Evolutionary conservation across 163 green algal species (phyloP), one percentile per base, ranked within the genome.

Genomic region (Scenedesmus sp.): DNA sequence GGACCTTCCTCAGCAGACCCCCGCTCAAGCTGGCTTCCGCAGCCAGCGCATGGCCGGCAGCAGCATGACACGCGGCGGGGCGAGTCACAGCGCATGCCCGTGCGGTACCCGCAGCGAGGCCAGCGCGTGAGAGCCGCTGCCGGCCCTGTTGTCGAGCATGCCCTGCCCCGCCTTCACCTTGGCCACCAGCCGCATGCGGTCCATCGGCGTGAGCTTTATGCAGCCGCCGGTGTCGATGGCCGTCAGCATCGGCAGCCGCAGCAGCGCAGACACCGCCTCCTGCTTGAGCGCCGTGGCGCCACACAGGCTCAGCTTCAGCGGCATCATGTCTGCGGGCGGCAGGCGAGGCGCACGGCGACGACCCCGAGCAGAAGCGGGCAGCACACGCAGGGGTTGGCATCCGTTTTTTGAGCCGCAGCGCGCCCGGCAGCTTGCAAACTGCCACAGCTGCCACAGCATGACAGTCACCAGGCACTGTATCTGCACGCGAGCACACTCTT

Each of bases 131-230:
- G 87, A 43, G 37, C 53, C 40, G 40, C 30, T 15, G n/a, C 42
- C 87, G 20, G 42, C 61, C 42, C 24, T 72, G 15, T 85, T 91
- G 35, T 94, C 92, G 49, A 95, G 86, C 94, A 95, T 93, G 53
- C 94, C 93, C 44, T 92, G 81, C 15, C 93, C 94, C 0, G 94
- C 94, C 42, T 94, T 92, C 49, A 97, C 95, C 91, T 97, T 97
- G 33, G 96, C 95, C 1, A 96, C 94, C 33, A 97, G 93, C 3
- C 96, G 81, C 96, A 97, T 97, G 51, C 95, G 94, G 93, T 97
- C 95, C 95, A 97, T 97, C n/a, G 96, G 93, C 20, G 93, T 95
- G 76, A 97, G 95, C 86, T 94, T 92, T 72, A 86, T 91, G 90
- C 96, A 97, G 81, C 95, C 96, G 10, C 92, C 94, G 76, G 96